phyloP scores from a whole-genome alignment of 331 rosid genomes.

The Saraca asoca region DNA sequence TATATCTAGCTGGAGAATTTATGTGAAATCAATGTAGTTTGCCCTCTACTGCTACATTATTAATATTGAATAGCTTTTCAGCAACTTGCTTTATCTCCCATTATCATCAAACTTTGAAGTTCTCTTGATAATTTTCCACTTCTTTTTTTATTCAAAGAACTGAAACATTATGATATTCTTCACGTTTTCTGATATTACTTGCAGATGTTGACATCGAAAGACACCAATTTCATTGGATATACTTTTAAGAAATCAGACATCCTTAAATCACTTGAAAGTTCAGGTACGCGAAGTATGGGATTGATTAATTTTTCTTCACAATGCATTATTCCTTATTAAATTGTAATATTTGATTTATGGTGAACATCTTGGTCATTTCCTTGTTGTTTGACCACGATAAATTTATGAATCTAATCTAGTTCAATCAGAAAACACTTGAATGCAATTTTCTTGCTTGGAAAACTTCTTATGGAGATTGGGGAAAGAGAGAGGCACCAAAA shows the following conservation, averaged over 20 bases:
- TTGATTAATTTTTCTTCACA: slow-evolving; percentile 22
- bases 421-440: too few relatives aligned
- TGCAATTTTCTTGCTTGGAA: too few relatives aligned
- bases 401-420: too few relatives aligned
- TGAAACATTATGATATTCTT: slow-evolving; percentile 1
- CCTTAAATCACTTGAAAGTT: slow-evolving; percentile 73
- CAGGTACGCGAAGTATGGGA: slow-evolving; percentile 54
- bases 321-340: neutral
- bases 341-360: slow-evolving; percentile 23
- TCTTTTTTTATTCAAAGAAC: neutral
- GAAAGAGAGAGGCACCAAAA: too few relatives aligned
- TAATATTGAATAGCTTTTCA: neutral
- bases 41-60: neutral
- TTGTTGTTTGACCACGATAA: slow-evolving; percentile 9
- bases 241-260: slow-evolving; percentile 87
- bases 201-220: slow-evolving; percentile 98
- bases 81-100: neutral
- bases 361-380: slow-evolving; percentile 15
- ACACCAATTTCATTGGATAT: slow-evolving; percentile 92
- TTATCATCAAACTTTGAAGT: neutral
- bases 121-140: neutral
- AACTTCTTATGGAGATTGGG: too few relatives aligned
- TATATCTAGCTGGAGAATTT: slow-evolving; percentile 6
- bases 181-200: slow-evolving; percentile 29
- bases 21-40: slow-evolving; percentile 11